phyloP scores from a whole-genome alignment of 495 filamentous ascomycete species.

The Bathelium albidoporum region DNA sequence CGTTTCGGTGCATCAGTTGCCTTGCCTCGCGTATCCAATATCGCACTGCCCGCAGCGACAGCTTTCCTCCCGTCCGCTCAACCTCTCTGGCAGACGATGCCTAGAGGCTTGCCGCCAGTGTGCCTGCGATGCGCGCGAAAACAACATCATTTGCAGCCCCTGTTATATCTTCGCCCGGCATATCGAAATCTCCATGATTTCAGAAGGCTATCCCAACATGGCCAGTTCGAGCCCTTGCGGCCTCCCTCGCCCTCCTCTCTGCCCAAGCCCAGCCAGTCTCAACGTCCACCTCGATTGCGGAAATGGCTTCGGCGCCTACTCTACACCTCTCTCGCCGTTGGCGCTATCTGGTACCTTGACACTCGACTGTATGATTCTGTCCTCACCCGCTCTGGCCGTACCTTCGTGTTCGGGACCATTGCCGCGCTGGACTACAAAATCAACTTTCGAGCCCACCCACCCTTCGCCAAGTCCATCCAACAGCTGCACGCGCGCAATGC shows the following conservation, averaged over 20 bases:
- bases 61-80: not conserved
- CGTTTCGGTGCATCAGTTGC: not conserved
- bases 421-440: slow-evolving; percentile 91
- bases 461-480: slow-evolving; percentile 52
- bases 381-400: slow-evolving; percentile 67
- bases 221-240: slow-evolving; percentile 37
- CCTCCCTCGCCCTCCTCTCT: slow-evolving; percentile 76
- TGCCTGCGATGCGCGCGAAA: not conserved
- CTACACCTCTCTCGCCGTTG: slow-evolving; percentile 49
- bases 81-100: not conserved
- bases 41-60: too few species aligned
- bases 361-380: slow-evolving; percentile 63
- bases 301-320: slow-evolving; percentile 69
- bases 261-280: slow-evolving; percentile 57
- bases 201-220: not conserved
- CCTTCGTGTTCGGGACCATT: slow-evolving; percentile 67
- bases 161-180: not conserved
- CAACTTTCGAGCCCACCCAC: slow-evolving; percentile 78
- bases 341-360: slow-evolving; percentile 57
- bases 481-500: slow-evolving; percentile 75
- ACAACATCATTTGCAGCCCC: not conserved
- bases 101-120: not conserved
- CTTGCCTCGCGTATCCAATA: not conserved
- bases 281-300: slow-evolving; percentile 51
- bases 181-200: not conserved